Conservation (phyloP, 306 rosid genomes). For the Casuarina glauca region DNA sequence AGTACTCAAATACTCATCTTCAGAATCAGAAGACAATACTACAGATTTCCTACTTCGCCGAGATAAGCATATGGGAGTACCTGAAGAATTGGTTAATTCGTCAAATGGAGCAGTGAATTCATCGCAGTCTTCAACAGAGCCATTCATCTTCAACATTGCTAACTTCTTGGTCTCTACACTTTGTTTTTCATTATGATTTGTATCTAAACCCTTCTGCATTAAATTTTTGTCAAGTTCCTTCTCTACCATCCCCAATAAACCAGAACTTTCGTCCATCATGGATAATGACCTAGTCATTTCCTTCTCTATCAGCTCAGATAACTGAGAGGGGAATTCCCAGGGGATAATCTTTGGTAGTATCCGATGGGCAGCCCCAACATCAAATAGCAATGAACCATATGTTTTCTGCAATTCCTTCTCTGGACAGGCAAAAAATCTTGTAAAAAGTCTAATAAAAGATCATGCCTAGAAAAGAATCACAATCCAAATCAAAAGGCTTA, state of each 20-base stretch:
- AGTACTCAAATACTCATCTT: constrained; percentile 40
- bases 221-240: constrained; percentile 41
- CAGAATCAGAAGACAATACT: constrained; percentile 67
- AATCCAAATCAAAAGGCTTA: constrained; percentile 2
- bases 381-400: constrained; percentile 63
- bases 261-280: constrained; percentile 45
- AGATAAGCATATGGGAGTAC: constrained; percentile 38
- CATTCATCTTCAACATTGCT: constrained; percentile 59
- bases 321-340: constrained; percentile 74
- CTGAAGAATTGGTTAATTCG: constrained; percentile 50
- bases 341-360: constrained; percentile 78
- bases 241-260: constrained; percentile 37
- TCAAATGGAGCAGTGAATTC: constrained; percentile 48
- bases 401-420: constrained; percentile 44
- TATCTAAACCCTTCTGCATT: constrained; percentile 31
- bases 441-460: constrained; percentile 22
- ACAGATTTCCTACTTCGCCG: constrained; percentile 44
- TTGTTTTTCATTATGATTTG: constrained; percentile 29
- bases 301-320: constrained; percentile 66
- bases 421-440: constrained; percentile 37
- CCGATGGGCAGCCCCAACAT: constrained; percentile 70
- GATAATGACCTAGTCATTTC: constrained; percentile 54
- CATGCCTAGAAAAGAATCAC: not conserved
- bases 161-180: constrained; percentile 50
- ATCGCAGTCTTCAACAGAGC: constrained; percentile 44